Percentiles rank a stretch among this genome's conserved stretches.
These are phyloP conservation scores for Tilletia setariae DNA, from an alignment of 1,284 basidiomycete species.

Conservation along the genomic window DNA sequence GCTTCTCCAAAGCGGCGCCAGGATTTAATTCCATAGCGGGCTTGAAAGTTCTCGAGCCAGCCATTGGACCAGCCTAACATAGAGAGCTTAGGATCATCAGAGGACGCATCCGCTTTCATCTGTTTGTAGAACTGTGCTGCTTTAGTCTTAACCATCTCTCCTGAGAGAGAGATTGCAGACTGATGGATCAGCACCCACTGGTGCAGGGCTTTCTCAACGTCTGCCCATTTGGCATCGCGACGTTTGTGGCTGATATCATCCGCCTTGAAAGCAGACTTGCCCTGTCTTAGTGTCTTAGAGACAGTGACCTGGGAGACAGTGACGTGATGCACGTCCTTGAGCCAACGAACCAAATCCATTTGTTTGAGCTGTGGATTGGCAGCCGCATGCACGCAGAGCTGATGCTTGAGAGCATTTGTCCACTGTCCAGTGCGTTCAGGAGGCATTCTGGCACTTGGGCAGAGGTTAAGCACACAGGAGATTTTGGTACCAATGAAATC, in stretches of 20 bases:
- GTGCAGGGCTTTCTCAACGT: not conserved
- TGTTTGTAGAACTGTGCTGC: not conserved
- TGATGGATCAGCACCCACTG: not conserved
- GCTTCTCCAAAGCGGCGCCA: conserved; percentile 4
- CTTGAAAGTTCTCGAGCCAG: not conserved
- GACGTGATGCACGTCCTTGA: too few species aligned
- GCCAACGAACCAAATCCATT: too few species aligned
- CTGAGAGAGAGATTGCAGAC: not conserved
- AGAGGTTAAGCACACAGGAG: too few species aligned
- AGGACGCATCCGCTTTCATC: not conserved
- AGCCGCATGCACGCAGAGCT: too few species aligned
- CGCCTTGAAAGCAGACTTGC: not conserved
- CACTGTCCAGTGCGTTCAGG: too few species aligned
- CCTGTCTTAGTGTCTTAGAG: not conserved
- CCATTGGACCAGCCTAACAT: not conserved
- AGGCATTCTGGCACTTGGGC: too few species aligned
- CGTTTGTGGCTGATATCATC: not conserved
- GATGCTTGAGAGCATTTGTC: too few species aligned
- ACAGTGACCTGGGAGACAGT: too few species aligned
- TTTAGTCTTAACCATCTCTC: conserved; percentile 2
- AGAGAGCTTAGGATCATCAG: not conserved
- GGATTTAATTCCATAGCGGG: not conserved
- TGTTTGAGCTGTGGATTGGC: too few species aligned
- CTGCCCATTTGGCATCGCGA: not conserved
- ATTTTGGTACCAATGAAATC: too few species aligned